Base-by-base conservation (phyloP, 768 basidiomycete species). In the Auricularia sp. region DNA sequence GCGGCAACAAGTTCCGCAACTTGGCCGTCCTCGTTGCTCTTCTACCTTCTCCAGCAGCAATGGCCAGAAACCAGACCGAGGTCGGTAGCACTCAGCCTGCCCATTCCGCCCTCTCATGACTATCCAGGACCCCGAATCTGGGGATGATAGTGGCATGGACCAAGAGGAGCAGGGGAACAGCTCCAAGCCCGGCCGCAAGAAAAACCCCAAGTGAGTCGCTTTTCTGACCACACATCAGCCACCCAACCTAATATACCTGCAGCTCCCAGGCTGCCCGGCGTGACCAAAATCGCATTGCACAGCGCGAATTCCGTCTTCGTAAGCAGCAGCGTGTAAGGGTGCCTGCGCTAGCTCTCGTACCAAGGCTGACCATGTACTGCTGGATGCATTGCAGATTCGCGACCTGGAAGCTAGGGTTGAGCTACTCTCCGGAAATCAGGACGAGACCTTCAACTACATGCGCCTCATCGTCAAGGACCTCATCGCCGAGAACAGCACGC, bases 371-470 rank as follows among this genome's bases (percentile, higher is more conserved):
- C 8, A 47, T 43, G 23, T 63, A 56, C 35, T 47, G 61, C 69
- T 96, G 91, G 39, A 47, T 43, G 23, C 63, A 58, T 35, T 47
- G 61, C 69, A 97, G 91, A 94, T 97, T 74, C 90, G 93, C 23
- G 94, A 97, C 76, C 84, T 97, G 43, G 94, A 97, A 77, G 93
- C 93, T 21, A 85, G 91, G 56, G 92, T 97, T n/a, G 93, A 95
- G 75, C 87, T 97, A 7, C 82, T 97, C 18, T 96, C 93, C 4
- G 93, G 91, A 21, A 91, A 90, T 51, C 87, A 93, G 70, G 94
- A 94, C 80, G 91, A 96, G 74, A 87, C 91, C 5, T 77, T 92
- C 63, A 84, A 83, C 35, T 89, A 94, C 73, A 83, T 94, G 81
- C 81, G 88, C 65, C 87, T 88, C 68, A 87, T 95, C 61, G 76